Evolutionary conservation across 1,284 basidiomycete species (phyloP).

Genomic region (Paramarasmius palmivorus): DNA sequence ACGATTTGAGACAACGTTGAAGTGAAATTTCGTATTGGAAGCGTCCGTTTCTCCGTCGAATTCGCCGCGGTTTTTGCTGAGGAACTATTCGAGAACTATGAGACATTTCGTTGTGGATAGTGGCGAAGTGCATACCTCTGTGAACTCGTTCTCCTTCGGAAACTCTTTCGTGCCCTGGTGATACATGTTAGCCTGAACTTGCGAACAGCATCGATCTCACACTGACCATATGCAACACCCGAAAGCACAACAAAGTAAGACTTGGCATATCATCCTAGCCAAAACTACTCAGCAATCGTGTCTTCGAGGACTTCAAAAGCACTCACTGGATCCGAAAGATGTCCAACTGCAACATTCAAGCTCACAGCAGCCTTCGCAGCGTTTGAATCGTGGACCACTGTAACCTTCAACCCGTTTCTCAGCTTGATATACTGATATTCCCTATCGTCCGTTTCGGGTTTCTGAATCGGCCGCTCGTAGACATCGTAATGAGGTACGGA

Average conservation of each 20-base stretch:
- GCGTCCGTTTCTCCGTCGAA: slow-evolving; percentile 69
- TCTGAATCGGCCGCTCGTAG: slow-evolving; percentile 41
- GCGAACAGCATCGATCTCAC: slow-evolving; percentile 17
- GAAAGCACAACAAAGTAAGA: slow-evolving; percentile 61
- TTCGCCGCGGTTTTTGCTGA: slow-evolving; percentile 58
- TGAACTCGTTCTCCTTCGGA: slow-evolving; percentile 18
- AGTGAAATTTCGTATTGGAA: slow-evolving; percentile 64
- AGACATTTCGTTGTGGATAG: too few relatives aligned
- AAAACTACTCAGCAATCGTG: too few relatives aligned
- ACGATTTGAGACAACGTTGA: slow-evolving; percentile 53
- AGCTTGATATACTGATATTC: slow-evolving; percentile 55
- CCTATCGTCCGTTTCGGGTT: slow-evolving; percentile 43
- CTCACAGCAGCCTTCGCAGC: slow-evolving; percentile 70
- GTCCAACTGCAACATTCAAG: slow-evolving; percentile 65
- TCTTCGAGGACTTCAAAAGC: background rate
- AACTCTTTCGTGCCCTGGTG: slow-evolving; percentile 44
- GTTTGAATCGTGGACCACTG: slow-evolving; percentile 59
- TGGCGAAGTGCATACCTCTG: background rate
- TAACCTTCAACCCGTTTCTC: slow-evolving; percentile 60
- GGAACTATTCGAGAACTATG: background rate
- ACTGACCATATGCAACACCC: slow-evolving; percentile 42
- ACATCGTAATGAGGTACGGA: background rate
- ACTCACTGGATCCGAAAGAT: slow-evolving; percentile 55
- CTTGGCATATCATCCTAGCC: slow-evolving; percentile 37
- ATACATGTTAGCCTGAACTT: slow-evolving; percentile 1